Conservation (phyloP, 176 grass and related monocot species). For the Cenchrus fungigraminus region DNA sequence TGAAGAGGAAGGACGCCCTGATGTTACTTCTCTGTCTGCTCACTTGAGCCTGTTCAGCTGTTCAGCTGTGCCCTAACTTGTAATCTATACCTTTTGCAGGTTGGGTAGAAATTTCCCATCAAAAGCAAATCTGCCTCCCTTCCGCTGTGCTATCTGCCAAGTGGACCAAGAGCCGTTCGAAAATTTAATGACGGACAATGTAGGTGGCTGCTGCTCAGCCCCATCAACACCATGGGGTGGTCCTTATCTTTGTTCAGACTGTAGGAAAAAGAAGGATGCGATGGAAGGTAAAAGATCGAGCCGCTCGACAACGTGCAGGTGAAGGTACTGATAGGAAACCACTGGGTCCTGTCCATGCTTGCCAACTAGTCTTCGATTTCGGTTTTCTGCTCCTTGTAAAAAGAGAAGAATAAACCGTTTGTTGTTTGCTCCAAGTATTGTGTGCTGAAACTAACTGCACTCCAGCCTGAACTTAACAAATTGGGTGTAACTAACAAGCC, state of each 20-base stretch:
- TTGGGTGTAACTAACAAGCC: conserved; percentile 39
- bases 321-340: conserved; percentile 35
- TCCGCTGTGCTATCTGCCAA: conserved; percentile 88
- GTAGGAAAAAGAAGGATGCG: conserved; percentile 97
- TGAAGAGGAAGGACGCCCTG: not conserved
- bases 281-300: conserved; percentile 94
- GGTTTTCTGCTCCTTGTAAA: conserved; percentile 50
- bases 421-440: conserved; percentile 37
- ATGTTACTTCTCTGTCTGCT: not conserved
- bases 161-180: conserved; percentile 59
- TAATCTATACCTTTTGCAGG: conserved; percentile 48
- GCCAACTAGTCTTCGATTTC: conserved; percentile 27
- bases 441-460: conserved; percentile 58
- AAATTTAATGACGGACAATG: conserved; percentile 60
- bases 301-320: conserved; percentile 46
- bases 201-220: conserved; percentile 48
- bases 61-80: conserved; percentile 24
- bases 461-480: conserved; percentile 39
- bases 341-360: conserved; percentile 24
- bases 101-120: conserved; percentile 58
- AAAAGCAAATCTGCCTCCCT: conserved; percentile 59
- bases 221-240: conserved; percentile 57
- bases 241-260: conserved; percentile 84
- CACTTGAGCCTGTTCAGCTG: conserved; percentile 20
- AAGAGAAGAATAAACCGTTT: conserved; percentile 47